A percentile compares a stretch with the other conserved stretches of the same genome.
Evolutionary conservation across 2,329 filamentous ascomycete species (phyloP).

Genomic region (Elsinoe ampelina): DNA sequence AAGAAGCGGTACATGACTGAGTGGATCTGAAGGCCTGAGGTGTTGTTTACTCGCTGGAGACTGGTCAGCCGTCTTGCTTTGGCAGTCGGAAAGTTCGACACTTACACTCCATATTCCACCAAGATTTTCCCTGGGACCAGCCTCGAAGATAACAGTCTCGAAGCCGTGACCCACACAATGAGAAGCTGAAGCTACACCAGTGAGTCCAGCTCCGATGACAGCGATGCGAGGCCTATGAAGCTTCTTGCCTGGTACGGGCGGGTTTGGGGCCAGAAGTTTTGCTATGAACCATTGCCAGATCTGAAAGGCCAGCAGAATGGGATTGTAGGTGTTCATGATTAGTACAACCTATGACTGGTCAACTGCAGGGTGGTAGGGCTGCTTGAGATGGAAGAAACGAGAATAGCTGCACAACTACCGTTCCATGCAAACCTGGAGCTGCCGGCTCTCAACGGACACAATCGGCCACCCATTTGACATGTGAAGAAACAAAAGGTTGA

Average conservation of each 20-base stretch:
- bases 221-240: constrained; percentile 51
- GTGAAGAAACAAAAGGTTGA: constrained; percentile 3
- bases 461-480: background rate
- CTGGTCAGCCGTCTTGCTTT: constrained; percentile 7
- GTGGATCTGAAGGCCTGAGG: constrained; percentile 74
- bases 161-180: constrained; percentile 82
- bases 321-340: constrained; percentile 11
- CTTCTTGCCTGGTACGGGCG: constrained; percentile 50
- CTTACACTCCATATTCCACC: constrained; percentile 74
- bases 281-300: constrained; percentile 56
- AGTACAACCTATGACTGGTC: no score
- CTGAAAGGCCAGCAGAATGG: constrained; percentile 38
- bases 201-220: constrained; percentile 48
- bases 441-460: background rate
- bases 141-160: constrained; percentile 71
- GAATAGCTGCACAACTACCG: background rate
- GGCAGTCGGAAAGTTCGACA: constrained; percentile 7
- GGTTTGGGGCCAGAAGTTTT: constrained; percentile 58
- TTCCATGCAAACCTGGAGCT: background rate
- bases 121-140: constrained; percentile 53
- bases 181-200: constrained; percentile 65
- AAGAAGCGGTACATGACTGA: constrained; percentile 84
- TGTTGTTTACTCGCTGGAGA: constrained; percentile 64
- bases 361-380: no score
- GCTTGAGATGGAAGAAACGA: background rate